phyloP scores from a whole-genome alignment of 306 rosid species.

The Cicer judaicum region DNA sequence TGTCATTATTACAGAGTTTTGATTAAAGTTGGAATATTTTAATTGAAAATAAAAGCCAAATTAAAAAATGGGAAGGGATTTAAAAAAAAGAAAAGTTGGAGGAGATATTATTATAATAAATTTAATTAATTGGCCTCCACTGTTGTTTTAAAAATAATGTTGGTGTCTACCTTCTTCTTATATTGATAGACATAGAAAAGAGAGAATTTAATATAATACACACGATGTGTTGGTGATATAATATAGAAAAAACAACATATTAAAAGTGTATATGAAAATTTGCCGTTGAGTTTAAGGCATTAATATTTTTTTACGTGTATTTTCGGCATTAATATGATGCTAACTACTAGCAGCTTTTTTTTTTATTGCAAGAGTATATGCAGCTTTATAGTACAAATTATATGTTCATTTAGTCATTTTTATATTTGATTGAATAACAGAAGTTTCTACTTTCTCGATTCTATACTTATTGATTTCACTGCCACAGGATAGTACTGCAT shows the following conservation, averaged over 20 bases:
- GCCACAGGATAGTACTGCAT: conserved; percentile 37
- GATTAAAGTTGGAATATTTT: conserved; percentile 42
- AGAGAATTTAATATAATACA: no score
- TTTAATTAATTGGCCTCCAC: conserved; percentile 36
- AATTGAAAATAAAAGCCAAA: conserved; percentile 16
- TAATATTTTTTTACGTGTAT: neutral
- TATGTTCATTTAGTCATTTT: conserved; percentile 33
- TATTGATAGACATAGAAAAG: no score
- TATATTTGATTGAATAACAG: conserved; percentile 22
- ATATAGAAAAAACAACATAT: no score
- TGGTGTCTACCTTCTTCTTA: no score
- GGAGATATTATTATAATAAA: neutral
- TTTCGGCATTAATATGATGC: conserved; percentile 44
- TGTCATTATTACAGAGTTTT: conserved; percentile 31
- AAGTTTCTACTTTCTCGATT: conserved; percentile 21
- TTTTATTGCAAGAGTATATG: conserved; percentile 25
- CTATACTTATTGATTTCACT: conserved; percentile 41
- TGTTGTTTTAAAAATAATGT: neutral
- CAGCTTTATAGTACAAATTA: conserved; percentile 35
- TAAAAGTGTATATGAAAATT: no score
- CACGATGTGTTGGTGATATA: no score
- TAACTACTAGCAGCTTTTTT: conserved; percentile 38
- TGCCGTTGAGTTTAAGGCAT: conserved; percentile 36
- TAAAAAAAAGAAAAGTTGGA: no score
- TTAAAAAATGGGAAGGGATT: neutral